Percentiles rank a stretch among this genome's conserved stretches.
phyloP scores from a whole-genome alignment of 768 basidiomycete species.

The Mycena venus region DNA sequence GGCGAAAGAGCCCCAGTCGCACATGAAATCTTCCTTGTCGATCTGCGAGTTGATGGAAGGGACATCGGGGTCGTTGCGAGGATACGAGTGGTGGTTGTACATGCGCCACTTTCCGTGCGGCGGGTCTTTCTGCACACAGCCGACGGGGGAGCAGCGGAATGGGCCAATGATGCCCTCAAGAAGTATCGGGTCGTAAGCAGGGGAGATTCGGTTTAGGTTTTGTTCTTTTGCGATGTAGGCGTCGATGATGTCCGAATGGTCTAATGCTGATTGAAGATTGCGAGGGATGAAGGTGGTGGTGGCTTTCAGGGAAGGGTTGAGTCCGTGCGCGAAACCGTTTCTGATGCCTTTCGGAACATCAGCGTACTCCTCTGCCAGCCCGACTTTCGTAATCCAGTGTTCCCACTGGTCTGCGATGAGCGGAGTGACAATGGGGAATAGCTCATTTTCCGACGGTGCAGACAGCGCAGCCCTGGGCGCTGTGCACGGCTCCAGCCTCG shows the following conservation, averaged over 20 bases:
- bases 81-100: conserved; percentile 32
- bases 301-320: neutral
- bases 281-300: neutral
- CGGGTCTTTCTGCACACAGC: too few relatives aligned
- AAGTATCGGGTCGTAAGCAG: neutral
- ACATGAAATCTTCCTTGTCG: conserved; percentile 21
- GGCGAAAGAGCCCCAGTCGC: conserved; percentile 37
- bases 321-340: conserved; percentile 30
- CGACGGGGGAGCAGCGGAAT: conserved; percentile 22
- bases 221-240: neutral
- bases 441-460: too few relatives aligned
- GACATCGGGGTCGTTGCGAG: neutral
- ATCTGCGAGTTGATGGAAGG: conserved; percentile 27
- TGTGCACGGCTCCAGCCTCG: neutral
- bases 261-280: neutral
- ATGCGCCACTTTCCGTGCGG: conserved; percentile 1
- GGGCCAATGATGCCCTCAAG: conserved; percentile 26
- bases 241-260: neutral
- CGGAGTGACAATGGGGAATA: conserved; percentile 35
- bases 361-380: conserved; percentile 14
- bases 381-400: neutral
- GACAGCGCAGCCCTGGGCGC: too few relatives aligned
- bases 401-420: conserved; percentile 31
- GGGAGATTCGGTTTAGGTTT: neutral
- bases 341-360: conserved; percentile 37